Base-by-base conservation (phyloP, 108 stramenopile species). In the Schizochytrium sp. region DNA sequence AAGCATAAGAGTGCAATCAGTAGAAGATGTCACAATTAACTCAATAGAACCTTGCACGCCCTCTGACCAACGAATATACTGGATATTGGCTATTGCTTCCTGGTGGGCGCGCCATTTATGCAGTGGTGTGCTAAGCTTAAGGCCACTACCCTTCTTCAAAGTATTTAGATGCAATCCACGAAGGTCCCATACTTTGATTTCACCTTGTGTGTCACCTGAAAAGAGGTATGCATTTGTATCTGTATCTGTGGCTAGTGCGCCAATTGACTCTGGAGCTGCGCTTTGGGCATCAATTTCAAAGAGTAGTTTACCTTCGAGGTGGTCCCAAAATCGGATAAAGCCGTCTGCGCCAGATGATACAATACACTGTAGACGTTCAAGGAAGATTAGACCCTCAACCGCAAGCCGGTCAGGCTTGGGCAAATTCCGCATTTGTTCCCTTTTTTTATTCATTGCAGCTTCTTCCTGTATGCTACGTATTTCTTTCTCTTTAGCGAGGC, bases 261-360 rank as follows among this genome's bases (percentile, higher is more conserved):
- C 53, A 2, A 83, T 83, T 47, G 45, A 47, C 76, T 46, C 76
- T 10, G 47, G 17, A 28, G 50, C 53, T 8, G 28, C 76, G 28
- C 55, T 47, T 28, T 83, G 5, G 50, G 45, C 76, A 2, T 83
- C 76, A 5, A 83, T 10, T 53, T 83, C 76, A 10, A 83, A 55
- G 38, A 83, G 5, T 53, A 83, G 49, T 8, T 83, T 55, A 53
- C 76, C 76, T 47, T 42, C 15, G 28, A 55, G n/a, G 55, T 83
- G 53, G 28, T 83, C 53, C 76, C 76, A 83, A 40, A 83, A 83
- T 10, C 76, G 76, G 76, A 83, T 10, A 50, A 83, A 83, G 28
- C 76, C 76, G 28, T 83, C 76, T 50, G 76, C 76, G 76, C 76
- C 76, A 0, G 76, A 83, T 5, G 15, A 55, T 17, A 13, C 47